Evolutionary conservation across 2,329 filamentous ascomycete species (phyloP).

Genomic region (Alternaria burnsii): DNA sequence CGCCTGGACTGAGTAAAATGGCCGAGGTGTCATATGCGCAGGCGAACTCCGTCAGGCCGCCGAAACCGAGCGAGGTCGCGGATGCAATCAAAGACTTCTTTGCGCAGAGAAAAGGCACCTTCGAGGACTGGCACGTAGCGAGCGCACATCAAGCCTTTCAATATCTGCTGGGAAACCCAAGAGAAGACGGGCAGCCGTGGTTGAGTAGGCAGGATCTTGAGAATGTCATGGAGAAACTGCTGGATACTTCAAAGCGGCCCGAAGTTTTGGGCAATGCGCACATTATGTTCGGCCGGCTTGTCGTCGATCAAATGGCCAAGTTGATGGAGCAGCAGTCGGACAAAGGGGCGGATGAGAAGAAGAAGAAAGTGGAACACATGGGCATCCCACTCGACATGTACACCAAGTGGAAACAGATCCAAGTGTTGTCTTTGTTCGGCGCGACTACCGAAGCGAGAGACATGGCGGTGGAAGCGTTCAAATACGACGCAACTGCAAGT

Average conservation of each 20-base stretch:
- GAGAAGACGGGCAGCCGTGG: slow-evolving; percentile 40
- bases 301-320: slow-evolving; percentile 39
- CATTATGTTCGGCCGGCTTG: slow-evolving; percentile 51
- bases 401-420: slow-evolving; percentile 23
- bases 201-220: slow-evolving; percentile 36
- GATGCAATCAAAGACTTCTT: slow-evolving; percentile 58
- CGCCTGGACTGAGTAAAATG: slow-evolving; percentile 76
- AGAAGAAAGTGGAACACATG: slow-evolving; percentile 9
- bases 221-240: slow-evolving; percentile 20
- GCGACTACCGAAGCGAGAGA: slow-evolving; percentile 37
- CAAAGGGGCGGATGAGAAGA: background rate
- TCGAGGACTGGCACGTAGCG: slow-evolving; percentile 58
- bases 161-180: slow-evolving; percentile 60
- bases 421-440: slow-evolving; percentile 35
- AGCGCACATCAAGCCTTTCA: slow-evolving; percentile 67
- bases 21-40: slow-evolving; percentile 72
- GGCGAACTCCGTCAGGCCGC: slow-evolving; percentile 70
- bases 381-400: slow-evolving; percentile 8
- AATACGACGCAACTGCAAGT: slow-evolving; percentile 14
- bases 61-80: slow-evolving; percentile 68
- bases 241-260: slow-evolving; percentile 36
- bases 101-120: slow-evolving; percentile 28
- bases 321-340: slow-evolving; percentile 8
- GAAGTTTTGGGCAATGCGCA: slow-evolving; percentile 52
- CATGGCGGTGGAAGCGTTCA: slow-evolving; percentile 25